Evolutionary conservation across 352 stramenopile species (phyloP), one percentile per base, ranked within the genome.

Genomic region (Globisporangium lucens): DNA sequence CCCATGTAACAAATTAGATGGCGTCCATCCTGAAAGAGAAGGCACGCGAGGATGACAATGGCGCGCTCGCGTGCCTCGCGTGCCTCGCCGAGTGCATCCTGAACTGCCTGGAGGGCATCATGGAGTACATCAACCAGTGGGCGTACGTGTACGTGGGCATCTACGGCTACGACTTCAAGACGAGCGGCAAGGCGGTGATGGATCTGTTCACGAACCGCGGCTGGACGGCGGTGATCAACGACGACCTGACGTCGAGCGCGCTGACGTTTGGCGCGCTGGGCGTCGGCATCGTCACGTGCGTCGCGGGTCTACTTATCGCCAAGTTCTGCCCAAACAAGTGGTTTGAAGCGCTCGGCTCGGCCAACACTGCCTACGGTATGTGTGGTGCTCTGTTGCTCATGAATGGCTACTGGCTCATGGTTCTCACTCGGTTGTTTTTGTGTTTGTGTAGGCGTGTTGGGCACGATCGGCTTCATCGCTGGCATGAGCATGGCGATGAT

Each of bases 101-200:
- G 22, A 80, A 80, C 78, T 96, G 87, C 63, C 77, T 97, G 56
- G 85, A 93, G 59, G 75, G 69, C 55, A 76, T 97, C 61, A 89
- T 97, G 73, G 85, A 97, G 75, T 97, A 97, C 67, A 85, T 97
- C 59, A 97, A 97, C 74, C 76, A 90, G 65, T 96, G 85, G 79
- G 96, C 89, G 4, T 97, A 94, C 73, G 85, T 94, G 20, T 97
- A 96, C 75, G 89, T 97, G 3, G 89, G 88, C 29, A 90, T 97
- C 56, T 97, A 97, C 73, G 89, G 89, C 49, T 94, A 95, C 66
- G 71, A 88, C 64, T 97, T 95, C 80, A 77, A 80, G 51, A 89
- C 76, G 35, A 93, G 86, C 69, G 89, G 89, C 66, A 97, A 95
- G 72, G 84, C 85, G 15, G 89, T 97, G 51, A 95, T 95, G 72